Base-by-base conservation (phyloP, 2,329 filamentous ascomycete genomes). In the Neobulgaria alba region DNA sequence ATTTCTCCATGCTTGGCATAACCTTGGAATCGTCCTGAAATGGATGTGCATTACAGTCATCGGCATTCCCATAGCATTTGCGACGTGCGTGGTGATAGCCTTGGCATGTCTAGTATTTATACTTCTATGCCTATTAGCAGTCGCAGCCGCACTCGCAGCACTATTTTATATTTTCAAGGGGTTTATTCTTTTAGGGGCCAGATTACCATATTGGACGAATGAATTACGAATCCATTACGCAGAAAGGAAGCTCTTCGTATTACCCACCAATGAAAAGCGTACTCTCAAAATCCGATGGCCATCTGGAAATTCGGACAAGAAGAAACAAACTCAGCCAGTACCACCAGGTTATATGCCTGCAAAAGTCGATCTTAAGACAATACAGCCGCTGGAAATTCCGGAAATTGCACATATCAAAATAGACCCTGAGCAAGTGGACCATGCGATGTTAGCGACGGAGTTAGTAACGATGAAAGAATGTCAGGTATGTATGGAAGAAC, bases 31-130 rank as follows among this genome's bases (percentile, higher is more conserved):
- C 9, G 41, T 49, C 10, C 17, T 49, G 10, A 46, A 49, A 34
- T 49, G 38, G 39, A 46, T 44, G 43, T 46, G 43, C 16, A 49
- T 49, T 18, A 45, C 43, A 2, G 39, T 49, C 15, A 29, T 49
- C n/a, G 46, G 46, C 2, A 46, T 49, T 5, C 46, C 46, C 18
- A 19, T 46, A 26, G 46, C 46, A 9, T 14, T 46, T 15, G 41
- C 34, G 16, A 46, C 34, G 1, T 49, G 43, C 29, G 4, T 49
- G 3, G 10, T 41, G 10, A 29, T 49, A 15, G 46, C 36, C 4
- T 16, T 38, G 3, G 36, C 34, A 10, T 43, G 29, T 1, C 15
- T 49, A 10, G 30, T 29, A 5, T 49, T 49, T 29, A 43, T 12
- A 19, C 23, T 38, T 20, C 20, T 44, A 15, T 40, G 39, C 26